These are phyloP conservation scores for Ilex aquifolium DNA, from an alignment of 257 asterid genomes.

Conservation along the genomic window DNA sequence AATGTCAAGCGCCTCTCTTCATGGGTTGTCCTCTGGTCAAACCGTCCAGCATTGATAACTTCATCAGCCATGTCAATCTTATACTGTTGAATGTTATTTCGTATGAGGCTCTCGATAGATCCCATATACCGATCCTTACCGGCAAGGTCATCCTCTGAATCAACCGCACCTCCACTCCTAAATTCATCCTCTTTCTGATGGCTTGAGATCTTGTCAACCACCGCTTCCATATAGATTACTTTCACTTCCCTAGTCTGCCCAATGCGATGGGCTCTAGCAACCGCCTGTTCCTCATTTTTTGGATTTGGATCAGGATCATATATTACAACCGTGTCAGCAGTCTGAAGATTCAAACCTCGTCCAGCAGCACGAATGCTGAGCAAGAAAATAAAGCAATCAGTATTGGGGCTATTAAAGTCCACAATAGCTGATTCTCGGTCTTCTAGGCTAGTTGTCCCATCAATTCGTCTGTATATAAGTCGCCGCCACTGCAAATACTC, in stretches of 20 bases:
- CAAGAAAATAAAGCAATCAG: conserved; percentile 95
- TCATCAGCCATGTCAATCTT: conserved; percentile 99
- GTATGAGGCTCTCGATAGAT: conserved; percentile 90
- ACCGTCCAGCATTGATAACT: conserved; percentile 98
- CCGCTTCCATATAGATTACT: conserved; percentile 98
- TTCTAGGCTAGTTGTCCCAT: conserved; percentile 96
- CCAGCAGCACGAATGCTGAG: conserved; percentile 99
- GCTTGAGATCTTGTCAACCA: conserved; percentile 81
- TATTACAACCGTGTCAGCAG: conserved; percentile 97
- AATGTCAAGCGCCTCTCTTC: conserved; percentile 96
- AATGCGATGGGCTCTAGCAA: conserved; percentile 97
- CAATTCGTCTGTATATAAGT: conserved; percentile 89
- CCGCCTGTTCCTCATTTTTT: conserved; percentile 98
- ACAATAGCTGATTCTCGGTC: conserved; percentile 98
- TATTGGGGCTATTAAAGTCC: conserved; percentile 78
- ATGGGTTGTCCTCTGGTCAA: conserved; percentile 98
- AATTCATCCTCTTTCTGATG: conserved; percentile 96
- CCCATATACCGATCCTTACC: conserved; percentile 96
- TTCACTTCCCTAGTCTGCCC: conserved; percentile 99
- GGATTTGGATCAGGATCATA: conserved; percentile 99
- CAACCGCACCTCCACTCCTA: conserved; percentile 65
- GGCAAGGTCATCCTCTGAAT: conserved; percentile 93
- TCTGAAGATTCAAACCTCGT: conserved; percentile 91
- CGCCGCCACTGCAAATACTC: conserved; percentile 98
- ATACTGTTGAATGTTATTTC: conserved; percentile 95